These are phyloP conservation scores for Rehmannia glutinosa DNA, from an alignment of 257 asterid species.

Conservation along the genomic window DNA sequence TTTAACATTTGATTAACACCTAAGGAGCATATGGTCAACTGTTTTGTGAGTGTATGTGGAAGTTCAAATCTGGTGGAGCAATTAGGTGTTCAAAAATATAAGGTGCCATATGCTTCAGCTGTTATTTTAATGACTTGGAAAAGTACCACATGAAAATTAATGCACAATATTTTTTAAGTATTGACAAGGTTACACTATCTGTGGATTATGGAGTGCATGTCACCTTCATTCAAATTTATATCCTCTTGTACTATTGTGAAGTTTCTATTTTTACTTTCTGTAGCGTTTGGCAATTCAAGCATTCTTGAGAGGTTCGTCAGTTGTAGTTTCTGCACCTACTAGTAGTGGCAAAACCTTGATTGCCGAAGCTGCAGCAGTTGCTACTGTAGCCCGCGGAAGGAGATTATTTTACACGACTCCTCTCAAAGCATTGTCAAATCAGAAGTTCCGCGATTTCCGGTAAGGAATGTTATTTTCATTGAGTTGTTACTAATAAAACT, in stretches of 20 bases:
- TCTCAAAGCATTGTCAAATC: constrained; percentile 92
- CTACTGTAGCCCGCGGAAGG: constrained; percentile 81
- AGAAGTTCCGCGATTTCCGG: constrained; percentile 98
- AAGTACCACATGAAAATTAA: no score
- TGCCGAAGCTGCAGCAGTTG: constrained; percentile 99
- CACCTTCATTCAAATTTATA: neutral
- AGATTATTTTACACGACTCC: constrained; percentile 96
- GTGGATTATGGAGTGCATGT: neutral
- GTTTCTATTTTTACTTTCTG: neutral
- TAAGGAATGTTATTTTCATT: constrained; percentile 18
- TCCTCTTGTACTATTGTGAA: neutral
- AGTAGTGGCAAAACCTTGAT: constrained; percentile 99
- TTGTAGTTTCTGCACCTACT: constrained; percentile 99
- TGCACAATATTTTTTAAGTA: no score
- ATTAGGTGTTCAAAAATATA: neutral
- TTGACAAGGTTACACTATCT: constrained; percentile 3
- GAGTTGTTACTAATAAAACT: neutral
- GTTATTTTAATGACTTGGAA: constrained; percentile 4
- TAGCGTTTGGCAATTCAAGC: constrained; percentile 80
- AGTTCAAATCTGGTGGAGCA: neutral
- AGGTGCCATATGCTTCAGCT: neutral
- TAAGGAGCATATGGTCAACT: neutral
- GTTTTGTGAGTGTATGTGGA: neutral
- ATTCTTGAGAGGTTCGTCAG: constrained; percentile 88
- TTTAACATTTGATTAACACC: no score